These are phyloP conservation scores for Aurantiochytrium sp. DNA, from an alignment of 108 stramenopile species.

Conservation along the genomic window DNA sequence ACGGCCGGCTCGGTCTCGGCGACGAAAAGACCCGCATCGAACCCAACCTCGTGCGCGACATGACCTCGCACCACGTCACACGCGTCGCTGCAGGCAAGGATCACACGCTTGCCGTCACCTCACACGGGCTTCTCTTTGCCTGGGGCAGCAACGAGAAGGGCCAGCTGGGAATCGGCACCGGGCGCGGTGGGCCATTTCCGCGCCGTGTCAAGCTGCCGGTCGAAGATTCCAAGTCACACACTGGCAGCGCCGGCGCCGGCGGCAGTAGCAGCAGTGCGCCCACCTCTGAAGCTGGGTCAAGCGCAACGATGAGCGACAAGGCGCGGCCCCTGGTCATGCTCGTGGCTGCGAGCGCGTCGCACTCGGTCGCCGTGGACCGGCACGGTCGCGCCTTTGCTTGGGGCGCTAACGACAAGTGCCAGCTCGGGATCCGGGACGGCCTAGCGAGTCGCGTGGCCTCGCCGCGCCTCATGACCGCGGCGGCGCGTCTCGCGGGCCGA, in stretches of 20 bases:
- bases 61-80: background rate
- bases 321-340: background rate
- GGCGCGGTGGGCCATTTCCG: background rate
- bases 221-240: background rate
- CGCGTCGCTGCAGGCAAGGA: background rate
- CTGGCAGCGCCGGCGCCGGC: background rate
- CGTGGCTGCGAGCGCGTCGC: background rate
- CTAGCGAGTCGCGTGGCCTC: background rate
- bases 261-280: too few relatives aligned
- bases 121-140: background rate
- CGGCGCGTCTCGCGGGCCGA: background rate
- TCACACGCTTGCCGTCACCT: background rate
- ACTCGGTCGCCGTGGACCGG: background rate
- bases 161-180: background rate
- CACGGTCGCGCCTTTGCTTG: background rate
- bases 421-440: background rate
- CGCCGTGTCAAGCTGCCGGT: background rate
- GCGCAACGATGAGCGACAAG: background rate
- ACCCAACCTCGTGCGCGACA: background rate
- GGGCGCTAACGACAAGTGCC: constrained; percentile 12
- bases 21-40: constrained; percentile 10
- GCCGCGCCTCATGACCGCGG: background rate
- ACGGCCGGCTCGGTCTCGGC: background rate
- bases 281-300: background rate
- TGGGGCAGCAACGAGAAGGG: constrained; percentile 27